Base-by-base conservation (phyloP, 2,329 filamentous ascomycete genomes). In the Monilinia polystroma region DNA sequence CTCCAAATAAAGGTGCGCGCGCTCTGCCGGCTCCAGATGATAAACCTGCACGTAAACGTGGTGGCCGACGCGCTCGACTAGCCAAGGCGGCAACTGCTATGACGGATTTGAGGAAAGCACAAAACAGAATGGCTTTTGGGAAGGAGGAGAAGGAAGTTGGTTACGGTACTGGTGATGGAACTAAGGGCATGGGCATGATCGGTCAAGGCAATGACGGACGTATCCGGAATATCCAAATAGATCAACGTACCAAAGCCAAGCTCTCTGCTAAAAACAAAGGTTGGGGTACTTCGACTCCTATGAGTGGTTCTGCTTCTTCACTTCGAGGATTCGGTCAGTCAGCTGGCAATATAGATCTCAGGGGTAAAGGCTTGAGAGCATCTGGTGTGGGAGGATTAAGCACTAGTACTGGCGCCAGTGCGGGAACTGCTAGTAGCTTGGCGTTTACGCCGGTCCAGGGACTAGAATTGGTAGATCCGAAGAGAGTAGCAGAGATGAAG, bases 71-170 rank as follows among this genome's bases (percentile, higher is more conserved):
- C 71, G 95, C 93, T 16, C 84, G 95, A 67, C 97, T 97, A 78
- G 94, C 94, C 68, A 99, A 99, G 84, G 95, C 97, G 78, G 93
- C 94, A 4, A 92, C 92, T 8, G 94, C 95, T 68, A 96, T 97
- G 92, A 99, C 95, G 0, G 95, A 99, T 66, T 82, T 99, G 41
- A 89, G 93, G 71, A 97, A 98, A 78, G 93, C 93, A 5, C 95
- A 98, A 79, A 99, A 99, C 80, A 87, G 95, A 64, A 90, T 99
- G 86, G 92, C 89, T 0, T 99, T 99, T 75, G 93, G 93, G 67
- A 95, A 96, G 77, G 94, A 98, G 78, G 95, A 99, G 79, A 89
- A 87, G 73, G 95, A 99, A 78, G 89, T 95, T 1, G 94, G 93
- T 43, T 98, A 96, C 77, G 94, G 93, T 47, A 87, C 87, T 0